Base-by-base conservation (phyloP, 1,284 basidiomycete species). In the Boletus semigastroideus region DNA sequence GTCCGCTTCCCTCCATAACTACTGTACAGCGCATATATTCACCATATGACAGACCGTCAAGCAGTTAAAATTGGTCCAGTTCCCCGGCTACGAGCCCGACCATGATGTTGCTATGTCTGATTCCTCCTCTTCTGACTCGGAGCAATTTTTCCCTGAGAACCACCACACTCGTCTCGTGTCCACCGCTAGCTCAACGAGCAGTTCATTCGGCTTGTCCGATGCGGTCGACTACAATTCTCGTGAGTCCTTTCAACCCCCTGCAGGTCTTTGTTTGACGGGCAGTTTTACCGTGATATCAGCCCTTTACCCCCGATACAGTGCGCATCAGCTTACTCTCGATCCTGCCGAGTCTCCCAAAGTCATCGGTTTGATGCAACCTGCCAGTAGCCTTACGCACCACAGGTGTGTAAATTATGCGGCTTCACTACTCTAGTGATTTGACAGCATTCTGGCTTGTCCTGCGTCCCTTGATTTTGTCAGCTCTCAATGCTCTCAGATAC, bases 401-500 rank as follows among this genome's bases (percentile, higher is more conserved):
- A 84, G 87, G 87, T 90, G 77, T 68, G 86, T 78, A 48, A 37
- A 45, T 34, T 37, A 12, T 20, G n/a, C 2, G 22, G 34, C 33
- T 34, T 7, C 8, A 16, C 11, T n/a, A 28, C 20, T 27, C 40
- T 60, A 27, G 48, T 51, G 49, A 46, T 51, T 57, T 60, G 43
- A 57, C 42, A 52, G 41, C 49, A 4, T 46, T 16, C 25, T 47
- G 54, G 48, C 34, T 39, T 40, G 28, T 48, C 31, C 60, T 41
- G 42, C 12, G 44, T 49, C 28, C 50, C 42, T 55, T 48, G 20
- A 49, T 51, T 43, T 51, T 28, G 37, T 53, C 63, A 88, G 85
- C 46, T 74, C 80, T 51, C 77, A 76, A 49, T 92, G 89, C 63
- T 83, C 81, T 31, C 86, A 89, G 69, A 88, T 92, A 55, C 89